Conservation (phyloP, 768 basidiomycete genomes). For the Boletus tomentosulus region DNA sequence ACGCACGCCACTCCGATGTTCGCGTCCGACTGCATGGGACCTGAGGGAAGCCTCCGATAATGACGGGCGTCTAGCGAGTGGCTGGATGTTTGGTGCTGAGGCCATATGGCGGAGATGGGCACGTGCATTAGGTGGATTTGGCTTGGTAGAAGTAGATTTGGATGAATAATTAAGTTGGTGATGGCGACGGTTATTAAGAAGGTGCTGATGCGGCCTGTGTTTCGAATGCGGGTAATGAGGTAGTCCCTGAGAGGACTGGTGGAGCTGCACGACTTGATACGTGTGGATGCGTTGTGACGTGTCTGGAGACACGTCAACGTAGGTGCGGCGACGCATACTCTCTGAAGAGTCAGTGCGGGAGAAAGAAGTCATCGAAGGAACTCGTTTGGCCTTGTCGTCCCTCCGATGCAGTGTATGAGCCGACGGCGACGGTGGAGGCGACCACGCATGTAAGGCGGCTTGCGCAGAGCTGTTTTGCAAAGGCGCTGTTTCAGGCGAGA, state of each 20-base stretch:
- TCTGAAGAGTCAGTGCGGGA: conserved; percentile 20
- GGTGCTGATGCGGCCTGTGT: conserved; percentile 15
- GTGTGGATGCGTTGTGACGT: conserved; percentile 5
- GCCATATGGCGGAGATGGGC: conserved; percentile 75
- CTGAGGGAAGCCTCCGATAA: conserved; percentile 30
- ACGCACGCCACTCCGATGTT: conserved; percentile 29
- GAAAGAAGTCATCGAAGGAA: conserved; percentile 16
- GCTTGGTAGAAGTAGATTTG: conserved; percentile 17
- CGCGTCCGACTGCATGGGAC: conserved; percentile 26
- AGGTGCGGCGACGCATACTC: conserved; percentile 12
- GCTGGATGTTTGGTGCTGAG: conserved; percentile 48
- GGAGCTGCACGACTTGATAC: conserved; percentile 11
- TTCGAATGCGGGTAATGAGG: conserved; percentile 22
- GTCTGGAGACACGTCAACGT: conserved; percentile 12
- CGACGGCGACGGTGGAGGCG: conserved; percentile 27
- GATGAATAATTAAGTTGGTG: conserved; percentile 24
- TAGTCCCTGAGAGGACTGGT: conserved; percentile 23
- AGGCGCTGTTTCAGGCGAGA: conserved; percentile 16
- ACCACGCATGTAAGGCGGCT: conserved; percentile 11
- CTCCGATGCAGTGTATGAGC: conserved; percentile 10
- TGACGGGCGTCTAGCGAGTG: conserved; percentile 30
- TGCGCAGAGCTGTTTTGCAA: conserved; percentile 3
- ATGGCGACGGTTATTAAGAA: conserved; percentile 20
- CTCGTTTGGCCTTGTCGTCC: conserved; percentile 5
- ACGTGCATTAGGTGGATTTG: conserved; percentile 46